These are phyloP conservation scores for Huntiella moniliformis DNA, from an alignment of 2,329 filamentous ascomycete genomes.

Conservation along the genomic window DNA sequence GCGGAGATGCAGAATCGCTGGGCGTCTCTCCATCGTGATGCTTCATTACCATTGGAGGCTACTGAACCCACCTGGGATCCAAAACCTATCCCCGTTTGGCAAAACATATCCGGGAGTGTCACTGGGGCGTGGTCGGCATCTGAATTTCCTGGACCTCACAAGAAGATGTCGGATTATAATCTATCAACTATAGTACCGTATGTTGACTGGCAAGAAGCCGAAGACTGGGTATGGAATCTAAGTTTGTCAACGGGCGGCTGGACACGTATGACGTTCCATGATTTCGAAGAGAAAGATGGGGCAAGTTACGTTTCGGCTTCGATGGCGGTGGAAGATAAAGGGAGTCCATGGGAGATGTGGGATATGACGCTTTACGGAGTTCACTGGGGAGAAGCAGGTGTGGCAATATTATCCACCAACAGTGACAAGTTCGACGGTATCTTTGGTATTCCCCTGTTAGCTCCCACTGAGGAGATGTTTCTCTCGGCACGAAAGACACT, in stretches of 20 bases:
- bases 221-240: conserved; percentile 58
- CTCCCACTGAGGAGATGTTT: conserved; percentile 39
- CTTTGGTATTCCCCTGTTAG: conserved; percentile 71
- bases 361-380: conserved; percentile 66
- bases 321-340: conserved; percentile 11
- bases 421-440: conserved; percentile 91
- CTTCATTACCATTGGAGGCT: conserved; percentile 22
- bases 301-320: conserved; percentile 8
- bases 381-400: conserved; percentile 68
- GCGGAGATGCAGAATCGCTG: conserved; percentile 28
- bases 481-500: conserved; percentile 43
- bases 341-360: conserved; percentile 38
- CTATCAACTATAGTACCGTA: conserved; percentile 44
- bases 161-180: conserved; percentile 36
- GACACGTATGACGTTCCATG: conserved; percentile 26
- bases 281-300: conserved; percentile 14
- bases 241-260: conserved; percentile 48
- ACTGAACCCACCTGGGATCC: conserved; percentile 21
- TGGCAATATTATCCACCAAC: conserved; percentile 66
- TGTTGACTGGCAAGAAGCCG: conserved; percentile 42
- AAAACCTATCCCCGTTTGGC: conserved; percentile 38
- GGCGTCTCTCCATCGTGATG: conserved; percentile 32
- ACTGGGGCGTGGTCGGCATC: conserved; percentile 54
- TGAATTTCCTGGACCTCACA: conserved; percentile 25
- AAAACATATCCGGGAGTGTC: conserved; percentile 59